These are phyloP conservation scores for Artomyces pyxidatus DNA, from an alignment of 768 basidiomycete genomes.

Conservation along the genomic window DNA sequence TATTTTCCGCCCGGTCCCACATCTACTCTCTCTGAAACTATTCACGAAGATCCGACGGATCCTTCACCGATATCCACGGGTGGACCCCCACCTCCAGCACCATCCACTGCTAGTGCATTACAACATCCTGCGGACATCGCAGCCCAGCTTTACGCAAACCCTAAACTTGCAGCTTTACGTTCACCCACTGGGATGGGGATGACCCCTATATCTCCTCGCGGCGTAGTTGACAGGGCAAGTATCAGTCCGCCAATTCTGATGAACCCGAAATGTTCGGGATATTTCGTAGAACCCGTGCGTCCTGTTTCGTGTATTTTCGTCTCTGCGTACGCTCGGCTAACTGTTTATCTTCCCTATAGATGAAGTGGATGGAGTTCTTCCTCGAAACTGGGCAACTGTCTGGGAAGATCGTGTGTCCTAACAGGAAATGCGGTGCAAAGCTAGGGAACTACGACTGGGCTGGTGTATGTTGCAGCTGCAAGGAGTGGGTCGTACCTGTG, in stretches of 20 bases:
- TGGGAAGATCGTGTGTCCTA: constrained; percentile 91
- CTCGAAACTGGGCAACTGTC: constrained; percentile 67
- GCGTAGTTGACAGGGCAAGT: constrained; percentile 13
- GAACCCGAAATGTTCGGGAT: constrained; percentile 87
- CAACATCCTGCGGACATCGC: constrained; percentile 32
- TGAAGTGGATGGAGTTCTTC: constrained; percentile 94
- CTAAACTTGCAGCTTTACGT: constrained; percentile 43
- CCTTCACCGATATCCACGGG: constrained; percentile 1
- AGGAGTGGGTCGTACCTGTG: constrained; percentile 88
- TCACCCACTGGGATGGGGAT: constrained; percentile 19
- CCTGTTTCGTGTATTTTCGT: background rate
- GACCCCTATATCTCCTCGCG: constrained; percentile 14
- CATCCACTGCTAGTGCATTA: constrained; percentile 9
- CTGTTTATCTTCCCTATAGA: constrained; percentile 27
- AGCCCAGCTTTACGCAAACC: constrained; percentile 36
- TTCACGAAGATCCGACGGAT: constrained; percentile 1
- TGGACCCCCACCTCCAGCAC: background rate
- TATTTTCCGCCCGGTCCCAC: background rate
- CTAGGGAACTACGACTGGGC: constrained; percentile 98
- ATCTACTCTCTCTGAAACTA: background rate
- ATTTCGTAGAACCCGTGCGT: constrained; percentile 92
- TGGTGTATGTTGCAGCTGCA: constrained; percentile 85
- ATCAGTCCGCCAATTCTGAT: constrained; percentile 57
- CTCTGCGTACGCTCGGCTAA: background rate
- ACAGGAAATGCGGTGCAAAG: constrained; percentile 83